Base-by-base conservation (phyloP, 2,329 filamentous ascomycete genomes). In the Scleromitrula shiraiana region DNA sequence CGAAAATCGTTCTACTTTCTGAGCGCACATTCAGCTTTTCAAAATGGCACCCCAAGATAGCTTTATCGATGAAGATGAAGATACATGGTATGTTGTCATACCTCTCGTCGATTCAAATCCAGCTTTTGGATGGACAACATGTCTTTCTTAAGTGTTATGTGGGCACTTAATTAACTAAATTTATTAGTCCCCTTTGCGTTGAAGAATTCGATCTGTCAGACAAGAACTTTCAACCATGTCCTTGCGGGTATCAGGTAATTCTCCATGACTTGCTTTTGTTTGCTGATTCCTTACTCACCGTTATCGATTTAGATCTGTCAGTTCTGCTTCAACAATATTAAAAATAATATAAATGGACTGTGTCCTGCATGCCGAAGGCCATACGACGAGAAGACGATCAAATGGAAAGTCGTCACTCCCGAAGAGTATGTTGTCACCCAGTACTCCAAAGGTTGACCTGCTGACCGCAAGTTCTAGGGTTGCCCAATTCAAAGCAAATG, bases 321-420 rank as follows among this genome's bases (percentile, higher is more conserved):
- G 74, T 98, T 98, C 70, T 98, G 93, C 71, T 98, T 91, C 74
- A 96, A 98, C 70, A 98, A 97, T 67, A 94, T 98, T 67, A 95
- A 94, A 70, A 95, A 86, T 60, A 96, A 96, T 61, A 89, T 95
- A 78, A 97, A 96, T 65, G 90, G 91, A 29, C 77, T 96, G 50
- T 98, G 93, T 67, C 93, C 93, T n/a, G 95, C 95, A 58, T 98
- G 93, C 67, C 82, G 93, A 68, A 79, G 93, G 65, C 85, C 88
- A 5, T 98, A 98, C 67, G 89, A 96, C 66, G 94, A 98, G 59
- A 91, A 91, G 66, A 94, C 89, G 24, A 97, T 98, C 65, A 82
- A 96, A 68, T 98, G 89, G 78, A 95, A 95, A 69, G 85, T 93
- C 49, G 88, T 95, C 51, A 95, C 91, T 47, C 80, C 80, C 52